Conservation (phyloP, 805 yeast genomes). For the Pichia rugopelliculosa region DNA sequence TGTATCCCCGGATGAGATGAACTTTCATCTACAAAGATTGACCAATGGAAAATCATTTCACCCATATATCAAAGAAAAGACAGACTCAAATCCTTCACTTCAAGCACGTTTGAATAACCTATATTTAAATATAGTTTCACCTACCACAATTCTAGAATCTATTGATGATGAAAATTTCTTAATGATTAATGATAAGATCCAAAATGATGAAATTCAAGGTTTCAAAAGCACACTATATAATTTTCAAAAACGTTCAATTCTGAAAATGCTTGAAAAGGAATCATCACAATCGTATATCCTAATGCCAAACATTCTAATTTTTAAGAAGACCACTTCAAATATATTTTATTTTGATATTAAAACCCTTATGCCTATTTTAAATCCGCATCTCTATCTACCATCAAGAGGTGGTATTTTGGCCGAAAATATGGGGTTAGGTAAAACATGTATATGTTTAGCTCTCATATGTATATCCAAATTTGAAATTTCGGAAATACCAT, state of each 20-base stretch:
- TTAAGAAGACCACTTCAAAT: neutral
- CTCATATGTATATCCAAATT: constrained; percentile 47
- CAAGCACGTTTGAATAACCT: constrained; percentile 20
- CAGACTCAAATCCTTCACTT: neutral
- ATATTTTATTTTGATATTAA: constrained; percentile 32
- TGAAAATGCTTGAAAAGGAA: constrained; percentile 54
- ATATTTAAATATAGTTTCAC: constrained; percentile 32
- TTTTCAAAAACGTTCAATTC: constrained; percentile 54
- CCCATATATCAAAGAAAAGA: neutral
- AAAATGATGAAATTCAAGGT: constrained; percentile 34
- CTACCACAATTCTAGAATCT: constrained; percentile 14
- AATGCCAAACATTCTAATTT: constrained; percentile 19
- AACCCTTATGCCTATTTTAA: constrained; percentile 22
- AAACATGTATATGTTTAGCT: constrained; percentile 53
- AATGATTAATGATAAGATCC: constrained; percentile 18
- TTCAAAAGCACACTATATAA: constrained; percentile 44
- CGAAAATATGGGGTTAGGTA: constrained; percentile 65
- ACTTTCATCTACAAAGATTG: constrained; percentile 34
- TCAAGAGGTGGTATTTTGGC: constrained; percentile 60
- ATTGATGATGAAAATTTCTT: constrained; percentile 16
- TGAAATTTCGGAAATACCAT: constrained; percentile 43
- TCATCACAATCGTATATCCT: constrained; percentile 20
- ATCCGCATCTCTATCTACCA: constrained; percentile 37
- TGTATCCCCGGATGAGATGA: constrained; percentile 5
- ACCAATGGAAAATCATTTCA: constrained; percentile 11